Conservation (phyloP, 2,329 filamentous ascomycete species). For the Colletotrichum theobromicola region DNA sequence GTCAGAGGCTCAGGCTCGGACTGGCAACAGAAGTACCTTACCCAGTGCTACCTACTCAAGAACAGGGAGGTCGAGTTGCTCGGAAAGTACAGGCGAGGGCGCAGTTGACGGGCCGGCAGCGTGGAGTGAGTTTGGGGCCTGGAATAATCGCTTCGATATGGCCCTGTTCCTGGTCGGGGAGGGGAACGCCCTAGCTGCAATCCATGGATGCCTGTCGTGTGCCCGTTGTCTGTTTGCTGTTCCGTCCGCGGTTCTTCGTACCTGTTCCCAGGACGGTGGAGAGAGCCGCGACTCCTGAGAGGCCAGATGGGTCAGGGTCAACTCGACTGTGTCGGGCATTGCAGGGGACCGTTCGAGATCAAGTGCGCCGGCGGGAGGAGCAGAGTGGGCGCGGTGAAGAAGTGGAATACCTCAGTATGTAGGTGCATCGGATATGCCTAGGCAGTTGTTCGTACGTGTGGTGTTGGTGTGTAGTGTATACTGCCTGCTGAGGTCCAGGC, state of each 20-base stretch:
- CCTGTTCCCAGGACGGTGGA: conserved; percentile 4
- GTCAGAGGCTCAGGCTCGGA: not conserved
- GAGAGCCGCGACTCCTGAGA: not conserved
- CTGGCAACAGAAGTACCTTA: not conserved
- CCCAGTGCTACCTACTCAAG: not conserved
- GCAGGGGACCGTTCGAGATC: conserved; percentile 16
- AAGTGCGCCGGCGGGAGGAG: not conserved
- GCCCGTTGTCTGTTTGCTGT: not conserved
- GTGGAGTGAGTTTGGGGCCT: not conserved
- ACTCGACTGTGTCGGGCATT: not conserved
- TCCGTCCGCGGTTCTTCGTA: conserved; percentile 14
- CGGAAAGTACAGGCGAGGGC: not conserved
- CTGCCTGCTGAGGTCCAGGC: not conserved
- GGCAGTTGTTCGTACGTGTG: too few relatives aligned
- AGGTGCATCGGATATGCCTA: not conserved
- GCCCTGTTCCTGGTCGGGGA: not conserved
- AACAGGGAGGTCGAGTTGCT: not conserved
- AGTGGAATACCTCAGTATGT: not conserved
- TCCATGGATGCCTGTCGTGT: too few relatives aligned
- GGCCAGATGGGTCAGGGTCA: not conserved
- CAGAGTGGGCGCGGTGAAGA: not conserved
- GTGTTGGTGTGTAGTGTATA: too few relatives aligned
- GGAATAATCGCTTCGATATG: not conserved
- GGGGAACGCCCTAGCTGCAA: too few relatives aligned
- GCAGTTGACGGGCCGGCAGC: conserved; percentile 6